Conservation (phyloP, 208 protist species). For the Leishmania major region DNA sequence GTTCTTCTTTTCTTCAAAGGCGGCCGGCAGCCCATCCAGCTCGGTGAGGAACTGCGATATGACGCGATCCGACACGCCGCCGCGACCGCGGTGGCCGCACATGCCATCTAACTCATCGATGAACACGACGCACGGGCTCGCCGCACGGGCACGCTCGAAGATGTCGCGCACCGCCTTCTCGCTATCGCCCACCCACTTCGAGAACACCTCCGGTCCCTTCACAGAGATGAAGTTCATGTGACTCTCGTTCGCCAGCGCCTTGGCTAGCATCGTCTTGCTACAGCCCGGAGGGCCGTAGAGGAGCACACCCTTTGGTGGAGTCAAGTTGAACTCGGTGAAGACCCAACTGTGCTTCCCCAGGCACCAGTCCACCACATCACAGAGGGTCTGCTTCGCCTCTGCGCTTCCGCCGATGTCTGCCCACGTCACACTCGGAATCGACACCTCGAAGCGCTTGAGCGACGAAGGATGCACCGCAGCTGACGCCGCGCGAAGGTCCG, state of each 20-base stretch:
- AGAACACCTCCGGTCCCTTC: constrained; percentile 97
- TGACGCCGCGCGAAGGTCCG: constrained; percentile 30
- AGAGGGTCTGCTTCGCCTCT: constrained; percentile 88
- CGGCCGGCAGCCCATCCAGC: constrained; percentile 88
- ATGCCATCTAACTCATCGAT: constrained; percentile 99
- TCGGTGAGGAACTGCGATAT: constrained; percentile 98
- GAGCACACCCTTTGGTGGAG: constrained; percentile 94
- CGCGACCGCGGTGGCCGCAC: constrained; percentile 92
- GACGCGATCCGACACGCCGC: constrained; percentile 94
- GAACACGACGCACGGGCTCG: constrained; percentile 94
- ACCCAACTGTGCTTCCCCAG: constrained; percentile 91
- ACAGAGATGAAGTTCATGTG: constrained; percentile 88
- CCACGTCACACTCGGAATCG: constrained; percentile 92
- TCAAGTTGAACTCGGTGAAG: constrained; percentile 94
- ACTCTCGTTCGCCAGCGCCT: constrained; percentile 97
- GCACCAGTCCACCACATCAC: constrained; percentile 89
- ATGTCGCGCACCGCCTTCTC: constrained; percentile 99
- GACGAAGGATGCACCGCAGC: constrained; percentile 57
- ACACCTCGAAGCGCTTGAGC: constrained; percentile 67
- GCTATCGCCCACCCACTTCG: constrained; percentile 99
- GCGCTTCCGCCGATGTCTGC: constrained; percentile 95
- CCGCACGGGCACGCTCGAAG: constrained; percentile 78
- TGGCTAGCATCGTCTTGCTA: constrained; percentile 99
- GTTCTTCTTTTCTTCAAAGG: constrained; percentile 34
- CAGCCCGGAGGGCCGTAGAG: constrained; percentile 99